Percentiles rank a stretch among this genome's conserved stretches.
These are phyloP conservation scores for Cucumis melo DNA, from an alignment of 306 rosid genomes.

Conservation along the genomic window DNA sequence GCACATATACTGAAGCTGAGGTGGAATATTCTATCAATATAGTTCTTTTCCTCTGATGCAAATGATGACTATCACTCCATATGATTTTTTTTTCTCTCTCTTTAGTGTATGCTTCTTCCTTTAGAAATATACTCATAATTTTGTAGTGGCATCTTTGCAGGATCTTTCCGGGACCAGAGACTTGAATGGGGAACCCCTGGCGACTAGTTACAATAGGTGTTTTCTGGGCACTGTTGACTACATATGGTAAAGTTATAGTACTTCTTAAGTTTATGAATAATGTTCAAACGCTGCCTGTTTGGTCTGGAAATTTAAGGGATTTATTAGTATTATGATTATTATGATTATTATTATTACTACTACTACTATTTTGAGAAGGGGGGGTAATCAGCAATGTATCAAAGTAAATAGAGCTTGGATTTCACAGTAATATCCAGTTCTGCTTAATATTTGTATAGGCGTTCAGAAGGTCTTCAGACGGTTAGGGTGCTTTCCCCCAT, in stretches of 20 bases:
- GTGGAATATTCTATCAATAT: conserved; percentile 20
- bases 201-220: conserved; percentile 64
- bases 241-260: conserved; percentile 47
- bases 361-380: too few species aligned
- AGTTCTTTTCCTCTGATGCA: not conserved
- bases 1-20: conserved; percentile 72
- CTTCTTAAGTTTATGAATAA: conserved; percentile 1
- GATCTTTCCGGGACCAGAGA: conserved; percentile 60
- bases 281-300: conserved; percentile 1
- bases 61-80: not conserved
- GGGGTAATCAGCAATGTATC: not conserved
- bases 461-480: conserved; percentile 81
- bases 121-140: not conserved
- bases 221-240: conserved; percentile 87
- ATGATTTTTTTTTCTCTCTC: not conserved
- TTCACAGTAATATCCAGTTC: not conserved
- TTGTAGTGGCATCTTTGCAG: conserved; percentile 24
- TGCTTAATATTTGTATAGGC: conserved; percentile 28
- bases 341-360: too few species aligned
- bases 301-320: conserved; percentile 9
- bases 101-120: not conserved
- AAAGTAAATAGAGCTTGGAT: not conserved
- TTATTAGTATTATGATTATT: too few species aligned
- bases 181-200: conserved; percentile 69
- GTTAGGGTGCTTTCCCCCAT: conserved; percentile 83